These are phyloP conservation scores for Dictyostelium capitatum DNA, from an alignment of 78 protist genomes.

Conservation along the genomic window DNA sequence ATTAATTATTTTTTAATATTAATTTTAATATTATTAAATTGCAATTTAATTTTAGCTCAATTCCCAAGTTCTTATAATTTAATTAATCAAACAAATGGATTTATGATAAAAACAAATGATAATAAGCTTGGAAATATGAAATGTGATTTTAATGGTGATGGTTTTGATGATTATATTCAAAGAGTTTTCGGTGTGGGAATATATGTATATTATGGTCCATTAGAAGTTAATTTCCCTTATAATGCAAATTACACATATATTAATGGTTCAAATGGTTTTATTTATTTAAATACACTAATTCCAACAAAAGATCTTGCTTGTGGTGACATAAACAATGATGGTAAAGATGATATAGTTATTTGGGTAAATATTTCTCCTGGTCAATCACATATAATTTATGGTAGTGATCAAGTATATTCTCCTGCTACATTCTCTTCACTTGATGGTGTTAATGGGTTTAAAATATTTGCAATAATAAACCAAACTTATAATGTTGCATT, in stretches of 20 bases:
- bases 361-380: not conserved
- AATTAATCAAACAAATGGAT: no score
- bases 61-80: no score
- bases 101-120: no score
- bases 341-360: not conserved
- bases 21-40: no score
- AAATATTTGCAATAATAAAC: not conserved
- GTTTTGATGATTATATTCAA: not conserved
- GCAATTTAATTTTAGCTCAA: no score
- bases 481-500: not conserved
- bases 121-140: not conserved
- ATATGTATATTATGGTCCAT: constrained; percentile 12
- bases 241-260: not conserved
- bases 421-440: not conserved
- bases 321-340: constrained; percentile 4
- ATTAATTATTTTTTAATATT: no score
- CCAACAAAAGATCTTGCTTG: not conserved
- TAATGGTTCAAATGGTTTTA: constrained; percentile 13
- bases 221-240: not conserved
- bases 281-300: not conserved
- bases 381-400: not conserved
- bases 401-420: not conserved
- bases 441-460: not conserved
- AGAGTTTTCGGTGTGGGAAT: not conserved
- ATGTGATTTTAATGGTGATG: constrained; percentile 19